phyloP scores from a whole-genome alignment of 2,329 filamentous ascomycete species.

The Botrytis tulipae region DNA sequence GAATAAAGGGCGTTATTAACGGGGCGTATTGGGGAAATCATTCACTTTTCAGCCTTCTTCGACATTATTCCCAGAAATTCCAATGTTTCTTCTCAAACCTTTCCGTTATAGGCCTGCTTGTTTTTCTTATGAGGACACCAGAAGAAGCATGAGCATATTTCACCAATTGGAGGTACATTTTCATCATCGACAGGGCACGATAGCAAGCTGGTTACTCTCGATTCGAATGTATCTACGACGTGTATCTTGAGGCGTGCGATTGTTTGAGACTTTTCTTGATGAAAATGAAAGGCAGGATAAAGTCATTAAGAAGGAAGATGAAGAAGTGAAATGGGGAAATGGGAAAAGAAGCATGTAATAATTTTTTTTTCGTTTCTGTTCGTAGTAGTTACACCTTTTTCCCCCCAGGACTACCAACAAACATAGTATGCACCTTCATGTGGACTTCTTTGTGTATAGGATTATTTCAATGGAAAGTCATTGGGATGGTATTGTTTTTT shows the following conservation, averaged over 20 bases:
- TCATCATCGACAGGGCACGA: conserved; percentile 7
- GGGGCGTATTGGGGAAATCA: conserved; percentile 12
- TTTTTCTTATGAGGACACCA: neutral
- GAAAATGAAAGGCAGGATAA: conserved; percentile 20
- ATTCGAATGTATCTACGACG: conserved; percentile 17
- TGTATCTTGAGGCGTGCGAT: conserved; percentile 10
- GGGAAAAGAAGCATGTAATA: conserved; percentile 30
- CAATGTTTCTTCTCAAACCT: neutral
- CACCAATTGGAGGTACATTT: conserved; percentile 15
- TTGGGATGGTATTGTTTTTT: conserved; percentile 19
- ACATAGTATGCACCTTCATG: neutral
- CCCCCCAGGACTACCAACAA: neutral
- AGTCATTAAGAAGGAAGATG: conserved; percentile 17
- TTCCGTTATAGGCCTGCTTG: neutral
- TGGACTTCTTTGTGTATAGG: conserved; percentile 28
- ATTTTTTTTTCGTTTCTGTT: conserved; percentile 28
- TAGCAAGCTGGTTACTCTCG: conserved; percentile 14
- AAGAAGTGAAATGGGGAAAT: conserved; percentile 18
- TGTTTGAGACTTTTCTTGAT: conserved; percentile 16
- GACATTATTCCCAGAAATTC: neutral
- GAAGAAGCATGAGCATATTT: conserved; percentile 21
- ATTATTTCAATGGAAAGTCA: conserved; percentile 24
- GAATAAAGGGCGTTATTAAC: conserved; percentile 17
- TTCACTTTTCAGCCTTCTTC: conserved; percentile 16
- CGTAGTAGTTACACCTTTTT: conserved; percentile 27